phyloP scores from a whole-genome alignment of 192 early-diverging fungal genomes.

The Pilobolus umbonatus region DNA sequence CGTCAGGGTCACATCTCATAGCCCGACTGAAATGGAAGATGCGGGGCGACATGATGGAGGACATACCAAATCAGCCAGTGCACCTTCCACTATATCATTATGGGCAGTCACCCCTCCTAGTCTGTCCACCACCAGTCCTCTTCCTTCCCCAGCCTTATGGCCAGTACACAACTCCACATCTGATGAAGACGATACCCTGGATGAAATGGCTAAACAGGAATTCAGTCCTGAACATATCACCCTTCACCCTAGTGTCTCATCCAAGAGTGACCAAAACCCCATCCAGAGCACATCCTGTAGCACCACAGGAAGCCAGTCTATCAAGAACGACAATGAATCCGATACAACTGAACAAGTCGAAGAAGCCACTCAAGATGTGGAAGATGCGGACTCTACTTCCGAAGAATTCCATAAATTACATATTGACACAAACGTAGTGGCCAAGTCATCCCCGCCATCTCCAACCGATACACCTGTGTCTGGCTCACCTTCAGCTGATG shows the following conservation, averaged over 20 bases:
- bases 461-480: neutral
- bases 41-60: no score
- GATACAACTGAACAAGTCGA: neutral
- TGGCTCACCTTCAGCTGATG: neutral
- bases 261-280: neutral
- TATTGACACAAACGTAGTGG: neutral
- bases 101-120: conserved; percentile 18
- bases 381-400: neutral
- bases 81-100: conserved; percentile 7
- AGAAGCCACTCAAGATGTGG: neutral
- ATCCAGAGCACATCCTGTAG: no score
- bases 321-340: no score
- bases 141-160: conserved; percentile 8
- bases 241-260: conserved; percentile 7
- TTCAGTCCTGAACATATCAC: conserved; percentile 4
- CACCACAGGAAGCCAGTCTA: no score
- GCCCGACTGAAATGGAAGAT: no score
- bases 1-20: no score
- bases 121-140: neutral
- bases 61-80: no score
- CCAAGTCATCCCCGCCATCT: no score
- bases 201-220: neutral
- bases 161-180: neutral
- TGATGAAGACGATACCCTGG: neutral
- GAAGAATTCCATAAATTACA: neutral